phyloP scores from a whole-genome alignment of 2,329 filamentous ascomycete genomes.

The Escovopsis weberi region DNA sequence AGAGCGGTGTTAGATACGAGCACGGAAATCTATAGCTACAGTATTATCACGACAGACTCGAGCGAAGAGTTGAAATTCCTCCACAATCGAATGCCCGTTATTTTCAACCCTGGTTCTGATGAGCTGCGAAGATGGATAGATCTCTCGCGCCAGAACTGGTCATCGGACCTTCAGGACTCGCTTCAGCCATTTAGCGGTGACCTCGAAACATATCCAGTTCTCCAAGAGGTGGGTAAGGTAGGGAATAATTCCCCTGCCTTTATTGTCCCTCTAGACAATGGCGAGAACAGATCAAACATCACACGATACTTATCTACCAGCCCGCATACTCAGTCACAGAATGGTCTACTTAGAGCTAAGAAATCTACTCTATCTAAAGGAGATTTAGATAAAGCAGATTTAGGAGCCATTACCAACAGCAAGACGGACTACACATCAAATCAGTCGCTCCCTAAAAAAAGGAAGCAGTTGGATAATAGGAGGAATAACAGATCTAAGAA shows the following conservation, averaged over 20 bases:
- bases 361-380: not conserved
- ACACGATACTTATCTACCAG: constrained; percentile 73
- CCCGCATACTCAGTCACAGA: too few species aligned
- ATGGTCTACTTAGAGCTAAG: constrained; percentile 20
- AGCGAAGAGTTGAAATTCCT: constrained; percentile 74
- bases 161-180: constrained; percentile 58
- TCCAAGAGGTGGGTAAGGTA: constrained; percentile 83
- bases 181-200: constrained; percentile 68
- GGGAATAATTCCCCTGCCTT: constrained; percentile 80
- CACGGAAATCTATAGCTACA: constrained; percentile 73
- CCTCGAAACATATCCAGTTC: constrained; percentile 74
- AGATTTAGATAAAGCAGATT: not conserved
- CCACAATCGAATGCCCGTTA: constrained; percentile 92
- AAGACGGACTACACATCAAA: not conserved
- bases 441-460: too few species aligned
- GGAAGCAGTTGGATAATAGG: not conserved
- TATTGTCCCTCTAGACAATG: constrained; percentile 67
- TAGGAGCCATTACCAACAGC: not conserved
- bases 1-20: constrained; percentile 18
- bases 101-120: constrained; percentile 63
- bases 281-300: constrained; percentile 84
- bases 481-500: too few species aligned
- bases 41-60: constrained; percentile 81
- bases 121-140: constrained; percentile 66
- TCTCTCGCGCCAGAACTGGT: constrained; percentile 58